Conservation (phyloP, 2,329 filamentous ascomycete species). For the Colletotrichum costaricense region DNA sequence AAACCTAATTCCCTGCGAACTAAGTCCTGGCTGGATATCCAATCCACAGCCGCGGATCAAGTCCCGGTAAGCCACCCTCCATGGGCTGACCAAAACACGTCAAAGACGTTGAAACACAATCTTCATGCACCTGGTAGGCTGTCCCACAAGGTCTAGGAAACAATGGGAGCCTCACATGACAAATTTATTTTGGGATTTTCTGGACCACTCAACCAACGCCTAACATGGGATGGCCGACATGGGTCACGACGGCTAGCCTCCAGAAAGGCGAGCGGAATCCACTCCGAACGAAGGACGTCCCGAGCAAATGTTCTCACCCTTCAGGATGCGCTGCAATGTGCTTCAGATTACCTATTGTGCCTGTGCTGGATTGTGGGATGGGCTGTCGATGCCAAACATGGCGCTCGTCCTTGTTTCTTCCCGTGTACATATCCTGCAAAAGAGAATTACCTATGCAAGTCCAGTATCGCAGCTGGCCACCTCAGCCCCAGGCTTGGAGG, state of each 20-base stretch:
- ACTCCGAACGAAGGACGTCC: conserved; percentile 10
- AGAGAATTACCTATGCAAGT: background rate
- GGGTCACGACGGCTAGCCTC: background rate
- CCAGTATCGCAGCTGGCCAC: background rate
- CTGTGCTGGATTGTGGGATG: background rate
- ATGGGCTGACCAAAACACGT: conserved; percentile 16
- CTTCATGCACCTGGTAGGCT: conserved; percentile 17
- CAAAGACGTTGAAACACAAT: conserved; percentile 20
- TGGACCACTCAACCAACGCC: background rate
- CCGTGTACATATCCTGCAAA: conserved; percentile 7
- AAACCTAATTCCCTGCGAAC: conserved; percentile 7
- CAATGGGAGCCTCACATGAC: conserved; percentile 16
- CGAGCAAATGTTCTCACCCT: background rate
- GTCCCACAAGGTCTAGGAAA: background rate
- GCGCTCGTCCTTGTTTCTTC: conserved; percentile 12
- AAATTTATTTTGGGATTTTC: conserved; percentile 3
- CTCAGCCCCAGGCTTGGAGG: background rate
- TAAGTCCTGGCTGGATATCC: background rate
- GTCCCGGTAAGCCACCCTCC: conserved; percentile 1
- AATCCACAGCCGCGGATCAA: background rate
- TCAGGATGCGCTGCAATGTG: background rate
- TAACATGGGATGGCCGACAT: background rate
- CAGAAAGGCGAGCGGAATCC: background rate
- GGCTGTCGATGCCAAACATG: conserved; percentile 1
- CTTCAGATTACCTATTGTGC: background rate